A percentile compares a stretch with the other conserved stretches of the same genome.
Conservation (phyloP, 164 flowering plant genomes). For the Macadamia tetraphylla region DNA sequence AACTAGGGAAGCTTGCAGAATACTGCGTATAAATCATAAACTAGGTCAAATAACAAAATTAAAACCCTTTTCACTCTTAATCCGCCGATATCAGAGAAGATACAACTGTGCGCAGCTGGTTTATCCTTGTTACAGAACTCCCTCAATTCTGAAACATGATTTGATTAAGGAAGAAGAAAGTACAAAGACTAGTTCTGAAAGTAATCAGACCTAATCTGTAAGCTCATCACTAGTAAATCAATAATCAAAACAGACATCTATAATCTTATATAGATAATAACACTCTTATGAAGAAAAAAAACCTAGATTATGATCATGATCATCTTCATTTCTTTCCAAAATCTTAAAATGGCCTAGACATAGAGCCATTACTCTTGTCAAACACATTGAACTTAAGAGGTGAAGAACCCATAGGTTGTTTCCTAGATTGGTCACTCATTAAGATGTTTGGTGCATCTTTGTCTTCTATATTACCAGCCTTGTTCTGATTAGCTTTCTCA, state of each 20-base stretch:
- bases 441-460: conserved; percentile 13
- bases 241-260: neutral
- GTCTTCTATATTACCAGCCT: conserved; percentile 15
- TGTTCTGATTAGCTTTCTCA: conserved; percentile 32
- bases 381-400: conserved; percentile 17
- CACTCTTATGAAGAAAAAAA: neutral
- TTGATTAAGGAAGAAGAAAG: neutral
- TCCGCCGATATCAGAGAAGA: neutral
- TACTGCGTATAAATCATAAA: neutral
- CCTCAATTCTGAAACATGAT: neutral
- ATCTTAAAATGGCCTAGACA: conserved; percentile 24
- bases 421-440: neutral
- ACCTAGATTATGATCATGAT: conserved; percentile 2
- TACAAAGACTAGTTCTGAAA: neutral
- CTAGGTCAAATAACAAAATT: neutral
- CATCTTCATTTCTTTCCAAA: conserved; percentile 6
- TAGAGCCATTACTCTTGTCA: conserved; percentile 25
- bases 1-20: no score
- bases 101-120: neutral
- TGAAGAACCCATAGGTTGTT: conserved; percentile 9
- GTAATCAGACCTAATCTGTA: neutral
- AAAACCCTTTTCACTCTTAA: neutral
- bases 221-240: conserved; percentile 2
- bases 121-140: neutral
- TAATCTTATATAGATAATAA: conserved; percentile 1